Evolutionary conservation across 192 early-diverging fungal genomes (phyloP), one percentile per base, ranked within the genome.

Genomic region (Cetraspora pellucida): DNA sequence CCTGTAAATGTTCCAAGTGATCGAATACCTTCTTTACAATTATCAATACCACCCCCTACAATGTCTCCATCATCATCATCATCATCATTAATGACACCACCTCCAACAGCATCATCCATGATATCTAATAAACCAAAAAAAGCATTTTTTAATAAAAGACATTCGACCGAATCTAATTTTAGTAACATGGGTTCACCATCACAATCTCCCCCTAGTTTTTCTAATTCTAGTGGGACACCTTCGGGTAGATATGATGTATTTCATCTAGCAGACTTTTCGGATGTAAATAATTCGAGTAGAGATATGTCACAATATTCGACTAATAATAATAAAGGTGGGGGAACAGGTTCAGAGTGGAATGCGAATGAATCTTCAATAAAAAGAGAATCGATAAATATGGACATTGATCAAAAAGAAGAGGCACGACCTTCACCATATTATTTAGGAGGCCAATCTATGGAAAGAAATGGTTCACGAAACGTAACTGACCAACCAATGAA

Each of bases 191-290:
- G 16, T 17, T 37, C 61, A 43, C 16, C 61, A 31, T 65, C 63
- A n/a, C 31, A 27, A 30, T 43, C 63, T n/a, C 6, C 37, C 9
- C 43, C 28, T 44, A 7, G 19, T 10, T n/a, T 19, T 21, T 16
- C 37, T 28, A 65, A 44, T 65, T 17, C 31, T 44, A 65, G 19
- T 11, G 31, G 31, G 8, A 44, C 63, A 44, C 19, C 23, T 43
- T 43, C 37, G 5, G 63, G 63, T 37, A 65, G 63, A 43, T 65
- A 43, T 65, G 63, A 43, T 37, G 43, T 65, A 43, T 65, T 65
- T n/a, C 37, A 43, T 9, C 2, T 65, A 43, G n/a, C 14, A n/a
- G 43, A 65, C 21, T 10, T 44, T n/a, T 21, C 17, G 19, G 63
- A 65, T 43, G 7, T 37, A 19, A 43, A 19, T 65, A 44, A 43